A percentile compares a stretch with the other conserved stretches of the same genome.
Conservation (phyloP, 306 rosid species). For the Aeschynomene evenia region DNA sequence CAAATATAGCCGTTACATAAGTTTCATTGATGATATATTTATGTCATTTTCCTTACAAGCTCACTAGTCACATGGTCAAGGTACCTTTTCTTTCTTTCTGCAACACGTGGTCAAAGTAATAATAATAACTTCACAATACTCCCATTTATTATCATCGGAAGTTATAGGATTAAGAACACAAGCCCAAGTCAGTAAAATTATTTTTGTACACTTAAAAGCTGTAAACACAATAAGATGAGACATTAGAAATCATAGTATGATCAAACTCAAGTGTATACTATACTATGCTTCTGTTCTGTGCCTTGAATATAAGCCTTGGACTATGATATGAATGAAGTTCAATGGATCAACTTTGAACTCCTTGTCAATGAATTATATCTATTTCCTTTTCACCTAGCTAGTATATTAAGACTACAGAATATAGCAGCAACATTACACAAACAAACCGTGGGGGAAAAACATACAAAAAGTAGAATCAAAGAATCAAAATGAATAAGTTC, state of each 20-base stretch:
- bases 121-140: not conserved
- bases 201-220: not conserved
- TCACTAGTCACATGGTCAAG: not conserved
- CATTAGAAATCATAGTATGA: not conserved
- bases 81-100: not conserved
- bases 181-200: not conserved
- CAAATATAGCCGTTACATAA: conserved; percentile 5
- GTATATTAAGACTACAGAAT: conserved; percentile 5
- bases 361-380: not conserved
- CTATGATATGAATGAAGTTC: not conserved
- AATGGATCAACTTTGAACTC: conserved; percentile 12
- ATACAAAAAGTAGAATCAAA: not conserved
- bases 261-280: not conserved
- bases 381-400: not conserved
- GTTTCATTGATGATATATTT: not conserved
- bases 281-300: conserved; percentile 3
- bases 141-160: too few species aligned
- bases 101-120: not conserved
- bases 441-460: not conserved
- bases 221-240: not conserved
- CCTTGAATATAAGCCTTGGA: conserved; percentile 1
- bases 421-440: conserved; percentile 17
- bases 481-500: not conserved
- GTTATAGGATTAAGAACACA: not conserved
- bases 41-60: not conserved